Conservation (phyloP, 345 rosid species). For the Acer negundo region DNA sequence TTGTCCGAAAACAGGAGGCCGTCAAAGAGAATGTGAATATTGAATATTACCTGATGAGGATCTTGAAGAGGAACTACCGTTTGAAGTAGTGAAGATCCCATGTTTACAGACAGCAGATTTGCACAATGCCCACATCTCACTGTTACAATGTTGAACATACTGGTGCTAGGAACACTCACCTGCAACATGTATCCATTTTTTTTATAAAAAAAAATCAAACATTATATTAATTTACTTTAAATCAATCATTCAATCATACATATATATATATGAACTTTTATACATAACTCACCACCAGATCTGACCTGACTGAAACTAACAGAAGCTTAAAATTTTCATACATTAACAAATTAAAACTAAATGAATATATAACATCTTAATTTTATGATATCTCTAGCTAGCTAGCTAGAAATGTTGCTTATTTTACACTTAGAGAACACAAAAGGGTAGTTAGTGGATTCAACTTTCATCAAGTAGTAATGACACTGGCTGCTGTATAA, state of each 20-base stretch:
- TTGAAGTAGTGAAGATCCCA: constrained; percentile 67
- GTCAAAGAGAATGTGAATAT: constrained; percentile 3
- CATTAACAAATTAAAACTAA: not conserved
- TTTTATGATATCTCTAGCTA: too few species aligned
- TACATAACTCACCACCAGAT: not conserved
- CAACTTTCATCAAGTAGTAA: not conserved
- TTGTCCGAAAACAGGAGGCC: constrained; percentile 1
- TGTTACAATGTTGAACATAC: constrained; percentile 69
- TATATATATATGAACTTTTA: too few species aligned
- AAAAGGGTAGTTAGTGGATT: not conserved
- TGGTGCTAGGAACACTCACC: constrained; percentile 90
- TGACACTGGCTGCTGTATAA: not conserved
- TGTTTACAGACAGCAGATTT: constrained; percentile 80
- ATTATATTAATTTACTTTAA: not conserved
- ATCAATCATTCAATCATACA: not conserved
- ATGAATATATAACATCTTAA: too few species aligned
- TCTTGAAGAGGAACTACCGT: constrained; percentile 51
- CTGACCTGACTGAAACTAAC: not conserved
- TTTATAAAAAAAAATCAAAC: not conserved
- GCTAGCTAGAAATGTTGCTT: too few species aligned
- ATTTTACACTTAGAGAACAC: not conserved
- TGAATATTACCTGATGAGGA: constrained; percentile 52
- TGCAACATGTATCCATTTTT: constrained; percentile 26
- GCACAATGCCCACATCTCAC: constrained; percentile 97
- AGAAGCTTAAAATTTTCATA: not conserved